Conservation (phyloP, 768 basidiomycete genomes). For the Leccinum pellstonianum region DNA sequence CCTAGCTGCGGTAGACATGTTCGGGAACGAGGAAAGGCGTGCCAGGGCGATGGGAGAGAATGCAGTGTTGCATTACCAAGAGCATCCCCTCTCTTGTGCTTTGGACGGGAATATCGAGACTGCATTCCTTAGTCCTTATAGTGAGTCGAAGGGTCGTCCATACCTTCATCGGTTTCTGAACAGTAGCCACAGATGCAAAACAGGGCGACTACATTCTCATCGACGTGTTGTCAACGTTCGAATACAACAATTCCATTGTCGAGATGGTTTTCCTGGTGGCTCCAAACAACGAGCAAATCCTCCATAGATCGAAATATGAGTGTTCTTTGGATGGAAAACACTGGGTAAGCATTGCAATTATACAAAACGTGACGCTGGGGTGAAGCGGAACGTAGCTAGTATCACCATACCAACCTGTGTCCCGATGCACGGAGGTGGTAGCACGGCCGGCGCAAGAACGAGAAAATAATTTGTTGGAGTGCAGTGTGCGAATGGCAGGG, state of each 20-base stretch:
- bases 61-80: slow-evolving; percentile 38
- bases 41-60: slow-evolving; percentile 34
- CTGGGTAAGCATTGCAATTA: slow-evolving; percentile 32
- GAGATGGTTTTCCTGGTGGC: slow-evolving; percentile 40
- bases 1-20: slow-evolving; percentile 38
- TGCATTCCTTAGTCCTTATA: slow-evolving; percentile 46
- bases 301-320: slow-evolving; percentile 29
- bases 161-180: slow-evolving; percentile 18
- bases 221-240: slow-evolving; percentile 35
- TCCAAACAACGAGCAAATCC: slow-evolving; percentile 30
- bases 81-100: slow-evolving; percentile 49
- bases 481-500: slow-evolving; percentile 22
- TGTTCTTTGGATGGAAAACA: slow-evolving; percentile 29
- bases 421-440: slow-evolving; percentile 6
- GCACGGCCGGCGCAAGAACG: not conserved
- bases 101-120: slow-evolving; percentile 54
- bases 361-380: not conserved
- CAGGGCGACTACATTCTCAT: slow-evolving; percentile 40
- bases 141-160: slow-evolving; percentile 35
- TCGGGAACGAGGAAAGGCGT: slow-evolving; percentile 41
- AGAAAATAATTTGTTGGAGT: slow-evolving; percentile 23
- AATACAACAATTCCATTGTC: slow-evolving; percentile 18
- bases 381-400: slow-evolving; percentile 9
- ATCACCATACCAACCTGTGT: slow-evolving; percentile 15
- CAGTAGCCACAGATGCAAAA: slow-evolving; percentile 16